phyloP scores from a whole-genome alignment of 2,329 filamentous ascomycete genomes.

The Colletotrichum sp. region DNA sequence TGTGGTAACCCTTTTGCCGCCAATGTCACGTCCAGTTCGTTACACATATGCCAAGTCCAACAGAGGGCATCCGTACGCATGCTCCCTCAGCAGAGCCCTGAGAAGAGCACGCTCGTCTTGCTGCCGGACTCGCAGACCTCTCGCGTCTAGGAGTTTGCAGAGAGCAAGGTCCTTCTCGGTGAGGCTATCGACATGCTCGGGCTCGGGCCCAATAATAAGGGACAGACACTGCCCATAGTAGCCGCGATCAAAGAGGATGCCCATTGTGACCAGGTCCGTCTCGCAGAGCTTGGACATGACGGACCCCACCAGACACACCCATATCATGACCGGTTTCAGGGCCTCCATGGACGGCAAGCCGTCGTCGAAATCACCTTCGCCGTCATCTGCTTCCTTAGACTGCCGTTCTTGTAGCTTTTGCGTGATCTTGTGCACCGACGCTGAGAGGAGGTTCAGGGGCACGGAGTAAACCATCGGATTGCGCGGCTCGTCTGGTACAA shows the following conservation, averaged over 20 bases:
- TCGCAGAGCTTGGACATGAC: constrained; percentile 26
- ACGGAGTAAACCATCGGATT: constrained; percentile 35
- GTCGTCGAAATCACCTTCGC: background rate
- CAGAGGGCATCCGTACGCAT: background rate
- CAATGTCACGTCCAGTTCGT: background rate
- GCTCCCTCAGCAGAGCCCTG: background rate
- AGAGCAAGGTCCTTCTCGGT: constrained; percentile 25
- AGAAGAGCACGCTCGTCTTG: background rate
- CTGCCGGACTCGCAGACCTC: constrained; percentile 3
- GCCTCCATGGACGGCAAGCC: background rate
- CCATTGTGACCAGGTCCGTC: background rate
- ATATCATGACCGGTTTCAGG: constrained; percentile 28
- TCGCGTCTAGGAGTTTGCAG: constrained; percentile 21
- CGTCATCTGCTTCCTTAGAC: background rate
- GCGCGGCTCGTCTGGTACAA: constrained; percentile 34
- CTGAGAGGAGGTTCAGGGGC: constrained; percentile 29
- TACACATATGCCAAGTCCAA: background rate
- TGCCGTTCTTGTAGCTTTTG: background rate
- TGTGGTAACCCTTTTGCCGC: background rate
- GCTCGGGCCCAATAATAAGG: constrained; percentile 20
- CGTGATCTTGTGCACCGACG: constrained; percentile 24
- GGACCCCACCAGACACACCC: constrained; percentile 32
- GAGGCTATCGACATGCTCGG: constrained; percentile 20
- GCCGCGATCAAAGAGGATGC: constrained; percentile 25
- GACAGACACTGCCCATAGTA: constrained; percentile 28